phyloP scores from a whole-genome alignment of 2,329 filamentous ascomycete genomes.

The Microdochium trichocladiopsis region DNA sequence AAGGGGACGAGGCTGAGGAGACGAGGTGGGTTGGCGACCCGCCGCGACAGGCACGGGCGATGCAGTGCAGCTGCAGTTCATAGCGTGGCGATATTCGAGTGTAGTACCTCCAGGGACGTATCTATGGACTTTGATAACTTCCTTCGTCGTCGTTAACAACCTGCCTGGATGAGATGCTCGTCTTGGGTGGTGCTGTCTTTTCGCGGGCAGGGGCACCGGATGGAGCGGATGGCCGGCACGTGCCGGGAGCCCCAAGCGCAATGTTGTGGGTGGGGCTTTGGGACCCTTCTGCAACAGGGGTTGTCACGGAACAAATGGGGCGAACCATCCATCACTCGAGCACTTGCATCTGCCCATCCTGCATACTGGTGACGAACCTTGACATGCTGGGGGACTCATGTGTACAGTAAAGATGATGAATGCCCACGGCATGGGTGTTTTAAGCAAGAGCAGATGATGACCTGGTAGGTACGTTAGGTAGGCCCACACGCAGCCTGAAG shows the following conservation, averaged over 20 bases:
- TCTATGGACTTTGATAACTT: background rate
- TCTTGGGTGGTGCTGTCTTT: background rate
- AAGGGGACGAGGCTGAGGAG: constrained; percentile 65
- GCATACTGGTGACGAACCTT: no score
- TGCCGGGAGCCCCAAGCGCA: no score
- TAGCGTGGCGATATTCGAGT: constrained; percentile 33
- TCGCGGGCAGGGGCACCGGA: background rate
- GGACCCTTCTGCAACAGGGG: no score
- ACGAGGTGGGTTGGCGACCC: constrained; percentile 80
- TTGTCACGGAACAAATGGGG: background rate
- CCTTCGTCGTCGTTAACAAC: constrained; percentile 1
- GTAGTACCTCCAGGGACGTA: background rate
- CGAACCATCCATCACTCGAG: no score
- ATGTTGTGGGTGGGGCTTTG: no score
- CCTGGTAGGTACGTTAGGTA: no score
- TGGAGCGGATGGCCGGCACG: background rate
- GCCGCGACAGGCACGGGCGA: constrained; percentile 65
- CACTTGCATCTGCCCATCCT: no score
- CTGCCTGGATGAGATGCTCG: background rate
- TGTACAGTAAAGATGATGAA: no score
- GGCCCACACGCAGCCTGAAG: no score
- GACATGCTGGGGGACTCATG: no score
- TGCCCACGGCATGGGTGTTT: no score
- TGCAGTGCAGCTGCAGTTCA: constrained; percentile 96
- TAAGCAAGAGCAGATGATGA: no score